Evolutionary conservation across 23 red algal species (phyloP), one percentile per base, ranked within the genome.

Genomic region (Gracilaria domingensis): DNA sequence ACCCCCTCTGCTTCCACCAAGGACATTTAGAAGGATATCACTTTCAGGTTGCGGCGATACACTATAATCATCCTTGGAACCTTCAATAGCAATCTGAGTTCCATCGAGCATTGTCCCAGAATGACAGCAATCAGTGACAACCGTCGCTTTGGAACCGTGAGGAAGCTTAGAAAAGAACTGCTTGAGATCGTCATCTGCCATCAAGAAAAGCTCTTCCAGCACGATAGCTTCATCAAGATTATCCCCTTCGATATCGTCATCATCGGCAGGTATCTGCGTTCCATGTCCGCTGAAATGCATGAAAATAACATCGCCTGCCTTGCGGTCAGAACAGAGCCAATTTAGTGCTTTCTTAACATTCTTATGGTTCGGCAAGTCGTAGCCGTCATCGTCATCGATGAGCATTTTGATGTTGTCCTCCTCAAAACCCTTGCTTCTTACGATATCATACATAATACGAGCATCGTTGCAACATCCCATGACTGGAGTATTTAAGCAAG

Each of bases 51-150:
- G 12, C 4, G 79, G 32, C 13, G 12, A 65, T 14, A 58, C 66
- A 42, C 57, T 64, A 65, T 83, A 17, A 13, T 29, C 87, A 56
- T 92, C 88, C 82, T 96, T 96, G 28, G 82, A 59, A 8, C 94
- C 88, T 64, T 91, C 88, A 50, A 96, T 96, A 0, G 53, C 84
- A 21, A 96, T 80, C 82, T 88, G 79, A 26, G 80, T 82, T 50
- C 89, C 87, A 62, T 96, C 94, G 1, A 96, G 86, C 94, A 96
- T 96, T 4, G 66, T 47, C 69, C 94, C 94, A 21, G 88, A 93
- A 70, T 96, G 94, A 35, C 94, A 96, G 39, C 94, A 96, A 59
- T 96, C 94, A 26, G 76, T 90, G 25, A 96, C 84, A n/a, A 96
- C 83, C 8, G 94, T 96, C 24, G 84, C 83, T 18, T 50, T 66